Evolutionary conservation across 306 rosid genomes (phyloP).

Genomic region (Chamaecrista fasciculata): DNA sequence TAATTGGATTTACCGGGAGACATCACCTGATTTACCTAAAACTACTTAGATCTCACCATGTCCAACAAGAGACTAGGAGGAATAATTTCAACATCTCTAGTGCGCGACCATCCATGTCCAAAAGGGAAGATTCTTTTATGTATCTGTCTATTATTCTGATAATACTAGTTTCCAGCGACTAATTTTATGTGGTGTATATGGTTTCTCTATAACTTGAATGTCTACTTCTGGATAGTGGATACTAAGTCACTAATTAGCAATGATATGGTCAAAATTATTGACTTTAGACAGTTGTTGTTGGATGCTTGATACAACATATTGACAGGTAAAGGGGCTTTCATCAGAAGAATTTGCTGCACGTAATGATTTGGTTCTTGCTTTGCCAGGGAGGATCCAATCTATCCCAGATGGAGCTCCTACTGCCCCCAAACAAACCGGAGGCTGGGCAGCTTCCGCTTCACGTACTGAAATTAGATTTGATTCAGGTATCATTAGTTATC

Average conservation of each 20-base stretch:
- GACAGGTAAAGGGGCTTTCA: conserved; percentile 69
- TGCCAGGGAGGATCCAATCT: conserved; percentile 91
- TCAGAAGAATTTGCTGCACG: conserved; percentile 92
- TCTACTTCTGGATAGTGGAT: background rate
- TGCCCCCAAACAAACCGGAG: conserved; percentile 71
- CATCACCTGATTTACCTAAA: conserved; percentile 22
- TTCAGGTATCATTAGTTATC: conserved; percentile 54
- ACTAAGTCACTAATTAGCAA: background rate
- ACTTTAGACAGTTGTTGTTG: background rate
- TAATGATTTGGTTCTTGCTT: conserved; percentile 89
- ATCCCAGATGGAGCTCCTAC: conserved; percentile 94
- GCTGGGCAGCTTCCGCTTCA: conserved; percentile 89
- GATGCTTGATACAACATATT: conserved; percentile 1
- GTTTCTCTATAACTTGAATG: background rate
- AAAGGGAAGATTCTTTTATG: background rate
- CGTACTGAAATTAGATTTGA: conserved; percentile 90
- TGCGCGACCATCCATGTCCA: background rate
- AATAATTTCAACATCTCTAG: background rate
- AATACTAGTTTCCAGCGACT: background rate
- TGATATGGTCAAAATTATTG: background rate
- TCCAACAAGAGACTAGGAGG: background rate
- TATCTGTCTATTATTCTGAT: conserved; percentile 9
- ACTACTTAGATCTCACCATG: background rate
- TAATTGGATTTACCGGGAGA: no score
- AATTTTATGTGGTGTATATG: background rate